phyloP scores from a whole-genome alignment of 192 early-diverging fungal species.

The Entophlyctis luteolus region DNA sequence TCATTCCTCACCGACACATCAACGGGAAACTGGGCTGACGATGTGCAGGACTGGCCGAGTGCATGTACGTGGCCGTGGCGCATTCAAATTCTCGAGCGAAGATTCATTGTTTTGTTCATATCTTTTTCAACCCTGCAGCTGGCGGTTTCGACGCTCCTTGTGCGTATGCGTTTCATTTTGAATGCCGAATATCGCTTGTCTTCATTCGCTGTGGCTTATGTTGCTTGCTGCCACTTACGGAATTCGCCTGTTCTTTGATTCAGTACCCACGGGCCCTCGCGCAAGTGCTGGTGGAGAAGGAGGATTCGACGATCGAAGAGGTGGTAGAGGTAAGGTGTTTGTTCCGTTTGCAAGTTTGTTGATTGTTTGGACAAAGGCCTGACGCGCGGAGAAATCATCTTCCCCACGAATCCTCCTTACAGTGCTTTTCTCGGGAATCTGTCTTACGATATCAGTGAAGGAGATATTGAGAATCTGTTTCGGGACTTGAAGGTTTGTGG shows the following conservation, averaged over 20 bases:
- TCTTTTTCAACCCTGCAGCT: not conserved
- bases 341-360: not conserved
- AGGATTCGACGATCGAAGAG: not conserved
- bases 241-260: not conserved
- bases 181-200: not conserved
- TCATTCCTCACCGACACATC: constrained; percentile 71
- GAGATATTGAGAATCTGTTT: constrained; percentile 73
- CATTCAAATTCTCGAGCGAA: not conserved
- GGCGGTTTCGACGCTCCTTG: constrained; percentile 3
- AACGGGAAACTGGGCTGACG: constrained; percentile 79
- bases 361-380: not conserved
- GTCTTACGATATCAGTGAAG: constrained; percentile 76
- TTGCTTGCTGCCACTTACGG: not conserved
- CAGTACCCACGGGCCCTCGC: constrained; percentile 19
- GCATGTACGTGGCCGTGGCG: constrained; percentile 56
- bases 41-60: constrained; percentile 80
- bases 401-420: constrained; percentile 84
- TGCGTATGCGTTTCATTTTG: not conserved
- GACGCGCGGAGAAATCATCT: constrained; percentile 23
- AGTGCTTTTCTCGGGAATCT: constrained; percentile 90
- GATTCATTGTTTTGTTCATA: not conserved
- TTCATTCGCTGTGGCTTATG: not conserved
- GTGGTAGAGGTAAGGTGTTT: not conserved
- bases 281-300: not conserved
- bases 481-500: constrained; percentile 55